Conservation (phyloP, 768 basidiomycete genomes). For the Pisolithus sp. region DNA sequence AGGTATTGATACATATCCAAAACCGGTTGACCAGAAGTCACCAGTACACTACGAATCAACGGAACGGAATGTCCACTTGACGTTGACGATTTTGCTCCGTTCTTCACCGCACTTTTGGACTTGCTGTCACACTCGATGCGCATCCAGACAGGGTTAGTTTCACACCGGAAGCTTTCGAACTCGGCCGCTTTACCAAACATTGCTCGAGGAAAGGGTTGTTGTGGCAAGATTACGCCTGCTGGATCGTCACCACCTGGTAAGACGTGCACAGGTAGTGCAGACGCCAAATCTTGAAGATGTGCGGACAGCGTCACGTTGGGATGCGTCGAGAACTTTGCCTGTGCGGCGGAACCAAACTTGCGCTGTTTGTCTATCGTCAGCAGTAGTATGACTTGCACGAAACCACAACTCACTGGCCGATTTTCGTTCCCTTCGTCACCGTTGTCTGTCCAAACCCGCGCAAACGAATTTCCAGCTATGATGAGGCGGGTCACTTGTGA, state of each 20-base stretch:
- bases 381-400: not conserved
- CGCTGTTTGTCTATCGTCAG: constrained; percentile 37
- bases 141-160: constrained; percentile 89
- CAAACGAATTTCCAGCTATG: constrained; percentile 85
- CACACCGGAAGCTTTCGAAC: constrained; percentile 61
- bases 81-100: not conserved
- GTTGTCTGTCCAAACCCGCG: constrained; percentile 34
- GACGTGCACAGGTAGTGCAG: constrained; percentile 77
- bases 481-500: constrained; percentile 78
- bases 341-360: constrained; percentile 54
- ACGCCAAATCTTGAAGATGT: constrained; percentile 68
- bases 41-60: constrained; percentile 55
- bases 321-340: constrained; percentile 57
- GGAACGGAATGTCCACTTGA: constrained; percentile 10
- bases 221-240: constrained; percentile 82
- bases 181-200: constrained; percentile 70
- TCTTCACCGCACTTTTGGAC: constrained; percentile 16
- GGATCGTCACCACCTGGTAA: constrained; percentile 88
- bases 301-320: constrained; percentile 66
- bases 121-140: constrained; percentile 46
- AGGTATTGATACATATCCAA: constrained; percentile 97
- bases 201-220: constrained; percentile 86
- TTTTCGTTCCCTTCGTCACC: constrained; percentile 39
- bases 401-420: constrained; percentile 45
- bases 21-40: constrained; percentile 88